Evolutionary conservation across 768 basidiomycete species (phyloP).

Genomic region (Leccinum truebloodii): DNA sequence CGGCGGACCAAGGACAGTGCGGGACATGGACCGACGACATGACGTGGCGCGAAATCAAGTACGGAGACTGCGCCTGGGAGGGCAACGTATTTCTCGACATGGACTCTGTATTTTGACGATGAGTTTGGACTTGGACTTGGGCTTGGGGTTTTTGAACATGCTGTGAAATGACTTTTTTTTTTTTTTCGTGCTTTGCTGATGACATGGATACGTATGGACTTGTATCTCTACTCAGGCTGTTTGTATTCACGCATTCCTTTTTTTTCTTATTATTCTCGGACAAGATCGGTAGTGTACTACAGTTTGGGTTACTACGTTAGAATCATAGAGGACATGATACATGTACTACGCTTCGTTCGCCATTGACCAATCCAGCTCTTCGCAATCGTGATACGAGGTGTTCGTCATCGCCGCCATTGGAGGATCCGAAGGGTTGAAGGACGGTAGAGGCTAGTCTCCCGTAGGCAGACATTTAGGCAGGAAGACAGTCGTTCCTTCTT

Average conservation of each 20-base stretch:
- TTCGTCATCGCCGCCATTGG: too few species aligned
- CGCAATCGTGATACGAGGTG: too few species aligned
- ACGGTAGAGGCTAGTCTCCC: too few species aligned
- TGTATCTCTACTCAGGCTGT: background rate
- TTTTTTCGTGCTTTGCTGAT: background rate
- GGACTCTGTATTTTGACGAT: constrained; percentile 19
- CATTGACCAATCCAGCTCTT: too few species aligned
- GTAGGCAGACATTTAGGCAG: too few species aligned
- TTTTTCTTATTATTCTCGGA: background rate
- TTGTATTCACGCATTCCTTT: background rate
- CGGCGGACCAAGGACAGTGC: background rate
- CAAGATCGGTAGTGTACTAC: background rate
- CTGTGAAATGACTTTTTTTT: background rate
- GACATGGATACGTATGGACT: background rate
- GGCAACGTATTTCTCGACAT: background rate
- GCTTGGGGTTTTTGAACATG: background rate
- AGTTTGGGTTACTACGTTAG: background rate
- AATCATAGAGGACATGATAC: background rate
- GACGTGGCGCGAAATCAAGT: background rate
- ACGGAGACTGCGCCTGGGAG: background rate
- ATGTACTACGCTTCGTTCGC: background rate
- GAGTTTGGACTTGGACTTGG: constrained; percentile 18
- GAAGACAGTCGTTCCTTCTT: too few species aligned
- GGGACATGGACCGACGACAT: background rate
- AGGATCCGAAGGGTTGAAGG: too few species aligned